These are phyloP conservation scores for Pyrrhoderma noxium DNA, from an alignment of 1,284 basidiomycete species.

Conservation along the genomic window DNA sequence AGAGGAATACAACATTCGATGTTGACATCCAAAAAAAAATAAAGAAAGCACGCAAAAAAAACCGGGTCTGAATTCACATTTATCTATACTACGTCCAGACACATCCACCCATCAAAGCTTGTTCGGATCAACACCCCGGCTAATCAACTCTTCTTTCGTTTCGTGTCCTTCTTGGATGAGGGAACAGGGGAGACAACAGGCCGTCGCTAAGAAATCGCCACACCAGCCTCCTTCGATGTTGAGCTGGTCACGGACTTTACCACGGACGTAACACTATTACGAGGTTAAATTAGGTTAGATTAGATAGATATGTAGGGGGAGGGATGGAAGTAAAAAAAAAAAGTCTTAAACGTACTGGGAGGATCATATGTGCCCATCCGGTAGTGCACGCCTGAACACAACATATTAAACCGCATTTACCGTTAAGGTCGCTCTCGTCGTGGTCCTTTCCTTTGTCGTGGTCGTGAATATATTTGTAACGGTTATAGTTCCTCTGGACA, in stretches of 20 bases:
- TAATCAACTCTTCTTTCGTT: neutral
- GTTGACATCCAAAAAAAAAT: too few species aligned
- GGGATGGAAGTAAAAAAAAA: too few species aligned
- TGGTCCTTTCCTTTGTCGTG: neutral
- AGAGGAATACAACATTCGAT: too few species aligned
- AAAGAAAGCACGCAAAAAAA: too few species aligned
- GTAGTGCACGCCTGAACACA: neutral
- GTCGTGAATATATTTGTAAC: slow-evolving; percentile 9
- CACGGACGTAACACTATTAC: neutral
- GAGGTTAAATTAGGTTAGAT: neutral
- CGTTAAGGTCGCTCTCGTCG: slow-evolving; percentile 5
- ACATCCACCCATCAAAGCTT: too few species aligned
- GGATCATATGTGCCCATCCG: neutral
- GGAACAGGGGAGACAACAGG: slow-evolving; percentile 6
- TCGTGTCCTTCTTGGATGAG: slow-evolving; percentile 9
- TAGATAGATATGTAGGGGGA: neutral
- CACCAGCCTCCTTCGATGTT: neutral
- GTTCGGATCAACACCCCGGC: neutral
- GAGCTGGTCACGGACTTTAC: neutral
- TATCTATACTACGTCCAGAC: too few species aligned
- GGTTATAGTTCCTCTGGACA: slow-evolving; percentile 12
- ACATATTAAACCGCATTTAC: slow-evolving; percentile 8
- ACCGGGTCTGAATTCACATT: too few species aligned
- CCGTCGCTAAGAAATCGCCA: neutral
- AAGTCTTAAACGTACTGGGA: slow-evolving; percentile 8